These are phyloP conservation scores for Coemansia sp. DNA, from an alignment of 192 early-diverging fungal genomes.

Conservation along the genomic window DNA sequence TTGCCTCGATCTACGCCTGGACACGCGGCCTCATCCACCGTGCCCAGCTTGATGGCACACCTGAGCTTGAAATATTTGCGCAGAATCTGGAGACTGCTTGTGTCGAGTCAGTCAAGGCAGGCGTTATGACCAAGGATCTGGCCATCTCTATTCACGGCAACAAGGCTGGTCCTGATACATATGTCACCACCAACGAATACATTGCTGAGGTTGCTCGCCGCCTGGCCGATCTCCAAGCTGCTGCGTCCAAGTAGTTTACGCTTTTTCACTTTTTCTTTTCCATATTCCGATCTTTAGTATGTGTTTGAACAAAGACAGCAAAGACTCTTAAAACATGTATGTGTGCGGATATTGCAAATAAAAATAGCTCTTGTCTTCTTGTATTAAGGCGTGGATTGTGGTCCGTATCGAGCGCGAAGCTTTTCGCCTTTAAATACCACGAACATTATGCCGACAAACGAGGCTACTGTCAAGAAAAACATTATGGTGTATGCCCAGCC, in stretches of 20 bases:
- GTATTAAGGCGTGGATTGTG: neutral
- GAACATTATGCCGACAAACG: constrained; percentile 26
- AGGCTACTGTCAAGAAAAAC: constrained; percentile 30
- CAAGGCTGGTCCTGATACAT: constrained; percentile 72
- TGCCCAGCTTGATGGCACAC: constrained; percentile 87
- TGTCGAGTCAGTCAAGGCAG: constrained; percentile 80
- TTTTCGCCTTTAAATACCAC: constrained; percentile 31
- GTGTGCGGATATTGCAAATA: neutral
- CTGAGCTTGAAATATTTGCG: constrained; percentile 71
- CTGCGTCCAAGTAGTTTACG: constrained; percentile 3
- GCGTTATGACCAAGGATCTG: constrained; percentile 97
- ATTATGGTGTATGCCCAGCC: constrained; percentile 49
- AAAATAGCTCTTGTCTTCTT: neutral
- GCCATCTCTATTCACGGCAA: constrained; percentile 91
- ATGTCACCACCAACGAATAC: constrained; percentile 86
- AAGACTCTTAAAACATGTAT: too few species aligned
- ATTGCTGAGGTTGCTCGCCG: constrained; percentile 78
- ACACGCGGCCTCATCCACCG: constrained; percentile 92
- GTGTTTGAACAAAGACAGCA: too few species aligned
- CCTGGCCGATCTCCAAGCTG: constrained; percentile 43
- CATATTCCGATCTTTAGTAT: neutral
- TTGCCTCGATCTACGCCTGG: constrained; percentile 97
- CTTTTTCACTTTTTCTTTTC: neutral
- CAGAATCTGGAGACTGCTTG: constrained; percentile 83
- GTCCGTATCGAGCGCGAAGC: constrained; percentile 35